These are phyloP conservation scores for Trametes polyzona DNA, from an alignment of 1,284 basidiomycete species.

Conservation along the genomic window DNA sequence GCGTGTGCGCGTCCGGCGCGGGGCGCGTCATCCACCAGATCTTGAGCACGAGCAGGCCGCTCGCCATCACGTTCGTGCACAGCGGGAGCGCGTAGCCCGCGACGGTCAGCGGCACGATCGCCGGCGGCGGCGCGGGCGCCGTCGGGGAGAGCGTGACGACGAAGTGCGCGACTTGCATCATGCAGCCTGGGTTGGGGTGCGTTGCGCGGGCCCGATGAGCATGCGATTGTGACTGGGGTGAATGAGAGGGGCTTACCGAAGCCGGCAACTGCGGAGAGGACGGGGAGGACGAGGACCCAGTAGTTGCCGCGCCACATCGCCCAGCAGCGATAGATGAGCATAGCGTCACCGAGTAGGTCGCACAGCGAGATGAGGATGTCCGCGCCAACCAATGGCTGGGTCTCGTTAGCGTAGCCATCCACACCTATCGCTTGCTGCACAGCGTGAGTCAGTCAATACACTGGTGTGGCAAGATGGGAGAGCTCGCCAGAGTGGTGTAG, in stretches of 20 bases:
- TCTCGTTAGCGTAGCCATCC: slow-evolving; percentile 36
- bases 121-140: slow-evolving; percentile 3
- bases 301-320: slow-evolving; percentile 39
- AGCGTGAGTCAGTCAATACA: neutral
- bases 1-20: neutral
- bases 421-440: slow-evolving; percentile 6
- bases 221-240: neutral
- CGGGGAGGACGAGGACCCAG: slow-evolving; percentile 37
- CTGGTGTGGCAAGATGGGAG: neutral
- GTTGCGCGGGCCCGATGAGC: too few relatives aligned
- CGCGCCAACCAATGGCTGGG: slow-evolving; percentile 32
- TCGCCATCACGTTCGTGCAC: neutral
- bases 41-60: neutral
- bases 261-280: slow-evolving; percentile 36
- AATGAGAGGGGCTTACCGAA: slow-evolving; percentile 33
- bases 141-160: slow-evolving; percentile 5
- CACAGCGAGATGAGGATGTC: slow-evolving; percentile 41
- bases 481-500: slow-evolving; percentile 37
- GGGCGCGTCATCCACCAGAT: neutral
- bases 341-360: slow-evolving; percentile 42
- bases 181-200: slow-evolving; percentile 4
- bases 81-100: neutral
- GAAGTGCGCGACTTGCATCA: slow-evolving; percentile 8
- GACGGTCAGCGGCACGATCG: slow-evolving; percentile 11
- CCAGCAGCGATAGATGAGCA: slow-evolving; percentile 47